Evolutionary conservation across 352 stramenopile species (phyloP).

Genomic region (Globisporangium takayamanum): DNA sequence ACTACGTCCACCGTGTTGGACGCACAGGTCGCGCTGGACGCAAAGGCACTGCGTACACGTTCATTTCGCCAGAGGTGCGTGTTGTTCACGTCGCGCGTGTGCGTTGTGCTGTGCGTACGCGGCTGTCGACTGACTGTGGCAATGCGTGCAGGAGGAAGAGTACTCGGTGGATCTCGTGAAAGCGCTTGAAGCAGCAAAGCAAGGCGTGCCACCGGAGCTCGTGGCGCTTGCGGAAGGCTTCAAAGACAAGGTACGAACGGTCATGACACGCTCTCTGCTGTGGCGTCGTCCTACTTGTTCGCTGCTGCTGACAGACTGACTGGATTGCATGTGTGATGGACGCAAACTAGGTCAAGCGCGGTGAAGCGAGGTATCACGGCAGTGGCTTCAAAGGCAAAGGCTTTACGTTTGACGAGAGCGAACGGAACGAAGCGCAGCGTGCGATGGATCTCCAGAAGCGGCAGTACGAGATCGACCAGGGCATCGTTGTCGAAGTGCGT

Average conservation of each 20-base stretch:
- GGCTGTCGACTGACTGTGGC: neutral
- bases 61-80: slow-evolving; percentile 93
- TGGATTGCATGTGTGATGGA: neutral
- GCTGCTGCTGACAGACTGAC: neutral
- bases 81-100: too few relatives aligned
- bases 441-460: slow-evolving; percentile 88
- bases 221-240: slow-evolving; percentile 91
- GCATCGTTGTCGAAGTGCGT: slow-evolving; percentile 65
- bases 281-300: neutral
- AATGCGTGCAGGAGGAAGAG: slow-evolving; percentile 87
- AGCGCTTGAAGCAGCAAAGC: slow-evolving; percentile 89
- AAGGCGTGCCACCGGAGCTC: slow-evolving; percentile 81
- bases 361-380: slow-evolving; percentile 93
- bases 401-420: slow-evolving; percentile 97
- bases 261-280: neutral
- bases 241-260: slow-evolving; percentile 84
- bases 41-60: slow-evolving; percentile 98
- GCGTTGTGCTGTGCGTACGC: too few relatives aligned
- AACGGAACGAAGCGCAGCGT: slow-evolving; percentile 95
- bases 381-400: slow-evolving; percentile 97
- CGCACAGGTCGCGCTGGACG: slow-evolving; percentile 93
- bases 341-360: slow-evolving; percentile 73
- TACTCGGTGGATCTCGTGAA: slow-evolving; percentile 97
- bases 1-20: slow-evolving; percentile 99
- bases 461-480: slow-evolving; percentile 86